Evolutionary conservation across 495 filamentous ascomycete species (phyloP).

Genomic region (Tuber aestivum): DNA sequence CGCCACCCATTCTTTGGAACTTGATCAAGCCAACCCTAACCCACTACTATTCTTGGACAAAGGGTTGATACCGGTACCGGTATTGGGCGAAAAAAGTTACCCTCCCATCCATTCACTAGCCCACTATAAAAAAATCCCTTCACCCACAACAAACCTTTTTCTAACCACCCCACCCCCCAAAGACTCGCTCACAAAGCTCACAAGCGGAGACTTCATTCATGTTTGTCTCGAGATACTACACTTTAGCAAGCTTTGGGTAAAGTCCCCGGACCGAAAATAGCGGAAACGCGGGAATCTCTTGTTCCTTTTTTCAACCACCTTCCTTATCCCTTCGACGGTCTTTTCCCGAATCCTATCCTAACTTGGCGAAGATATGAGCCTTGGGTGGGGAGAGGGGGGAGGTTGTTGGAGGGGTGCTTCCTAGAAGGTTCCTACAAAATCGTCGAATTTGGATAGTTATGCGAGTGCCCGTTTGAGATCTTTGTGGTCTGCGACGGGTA

Average conservation of each 20-base stretch:
- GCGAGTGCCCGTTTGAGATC: conserved; percentile 69
- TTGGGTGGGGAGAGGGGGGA: conserved; percentile 45
- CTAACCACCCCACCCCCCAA: conserved; percentile 62
- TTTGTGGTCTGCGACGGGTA: conserved; percentile 53
- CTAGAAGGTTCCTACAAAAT: conserved; percentile 52
- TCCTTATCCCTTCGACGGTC: conserved; percentile 49
- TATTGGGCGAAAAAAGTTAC: conserved; percentile 36
- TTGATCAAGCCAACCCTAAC: neutral
- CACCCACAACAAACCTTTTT: conserved; percentile 34
- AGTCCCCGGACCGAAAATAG: conserved; percentile 94
- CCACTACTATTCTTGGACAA: no score
- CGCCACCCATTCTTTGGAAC: neutral
- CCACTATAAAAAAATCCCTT: conserved; percentile 19
- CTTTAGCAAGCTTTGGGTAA: conserved; percentile 84
- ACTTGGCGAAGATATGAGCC: conserved; percentile 72
- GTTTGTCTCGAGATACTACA: conserved; percentile 44
- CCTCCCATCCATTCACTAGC: neutral
- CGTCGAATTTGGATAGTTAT: conserved; percentile 95
- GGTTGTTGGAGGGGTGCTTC: conserved; percentile 41
- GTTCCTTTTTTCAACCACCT: conserved; percentile 77
- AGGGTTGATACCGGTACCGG: no score
- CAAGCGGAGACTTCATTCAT: conserved; percentile 67
- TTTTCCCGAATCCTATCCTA: conserved; percentile 35
- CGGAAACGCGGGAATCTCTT: conserved; percentile 99
- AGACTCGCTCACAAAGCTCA: conserved; percentile 99